Evolutionary conservation across 805 yeast genomes (phyloP).

Genomic region (Saccharomycopsis capsularis): DNA sequence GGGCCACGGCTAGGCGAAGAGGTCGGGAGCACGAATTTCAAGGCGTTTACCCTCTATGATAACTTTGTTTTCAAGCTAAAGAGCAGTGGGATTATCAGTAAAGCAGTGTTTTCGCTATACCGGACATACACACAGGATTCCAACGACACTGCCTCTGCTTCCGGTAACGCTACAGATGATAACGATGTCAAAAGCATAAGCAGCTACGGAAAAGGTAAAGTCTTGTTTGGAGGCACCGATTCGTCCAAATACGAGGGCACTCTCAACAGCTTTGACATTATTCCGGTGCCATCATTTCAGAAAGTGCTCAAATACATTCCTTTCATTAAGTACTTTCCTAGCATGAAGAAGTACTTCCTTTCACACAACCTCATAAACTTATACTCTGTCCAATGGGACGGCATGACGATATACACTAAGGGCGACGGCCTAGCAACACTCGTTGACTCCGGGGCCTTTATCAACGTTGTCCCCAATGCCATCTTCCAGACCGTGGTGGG

Average conservation of each 20-base stretch:
- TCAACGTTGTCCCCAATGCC: not conserved
- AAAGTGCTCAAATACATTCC: not conserved
- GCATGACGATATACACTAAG: not conserved
- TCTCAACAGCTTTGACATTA: constrained; percentile 43
- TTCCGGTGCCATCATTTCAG: constrained; percentile 26
- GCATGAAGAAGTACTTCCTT: not conserved
- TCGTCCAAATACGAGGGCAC: constrained; percentile 53
- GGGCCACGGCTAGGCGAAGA: not conserved
- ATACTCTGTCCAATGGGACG: not conserved
- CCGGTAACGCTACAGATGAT: no score
- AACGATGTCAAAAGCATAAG: no score
- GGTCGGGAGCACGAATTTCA: not conserved
- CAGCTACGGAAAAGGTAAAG: constrained; percentile 39
- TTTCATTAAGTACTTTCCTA: not conserved
- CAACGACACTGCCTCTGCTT: constrained; percentile 29
- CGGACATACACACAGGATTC: not conserved
- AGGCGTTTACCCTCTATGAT: not conserved
- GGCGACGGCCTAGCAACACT: not conserved
- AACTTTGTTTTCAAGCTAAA: not conserved
- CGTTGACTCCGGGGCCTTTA: constrained; percentile 1
- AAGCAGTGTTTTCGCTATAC: not conserved
- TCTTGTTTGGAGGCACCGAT: constrained; percentile 70
- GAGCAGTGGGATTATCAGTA: not conserved
- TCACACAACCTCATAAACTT: not conserved
- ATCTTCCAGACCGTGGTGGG: not conserved